phyloP scores from a whole-genome alignment of 805 yeast species.

The Danielozyma ontarioensis region DNA sequence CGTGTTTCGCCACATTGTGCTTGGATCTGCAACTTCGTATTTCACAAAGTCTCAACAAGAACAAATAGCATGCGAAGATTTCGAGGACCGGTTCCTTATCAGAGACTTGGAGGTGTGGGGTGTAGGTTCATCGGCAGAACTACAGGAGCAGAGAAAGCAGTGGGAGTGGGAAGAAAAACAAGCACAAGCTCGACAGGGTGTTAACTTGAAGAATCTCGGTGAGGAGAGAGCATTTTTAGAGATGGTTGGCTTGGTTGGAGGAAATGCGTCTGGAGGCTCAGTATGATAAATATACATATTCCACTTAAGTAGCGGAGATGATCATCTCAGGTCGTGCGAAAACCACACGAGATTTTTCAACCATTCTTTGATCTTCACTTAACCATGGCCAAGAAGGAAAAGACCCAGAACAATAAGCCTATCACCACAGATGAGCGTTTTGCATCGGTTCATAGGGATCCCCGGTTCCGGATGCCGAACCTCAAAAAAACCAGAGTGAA shows the following conservation, averaged over 20 bases:
- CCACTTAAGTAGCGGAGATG: too few relatives aligned
- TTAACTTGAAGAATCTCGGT: constrained; percentile 60
- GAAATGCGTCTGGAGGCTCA: constrained; percentile 44
- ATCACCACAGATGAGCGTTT: constrained; percentile 71
- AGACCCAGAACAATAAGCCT: constrained; percentile 17
- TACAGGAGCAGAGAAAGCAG: constrained; percentile 66
- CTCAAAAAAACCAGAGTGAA: constrained; percentile 66
- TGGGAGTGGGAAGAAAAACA: constrained; percentile 94
- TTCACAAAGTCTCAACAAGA: constrained; percentile 21
- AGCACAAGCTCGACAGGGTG: constrained; percentile 69
- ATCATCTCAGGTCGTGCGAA: too few relatives aligned
- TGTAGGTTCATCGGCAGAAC: constrained; percentile 72
- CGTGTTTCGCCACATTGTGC: constrained; percentile 64
- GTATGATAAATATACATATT: constrained; percentile 16
- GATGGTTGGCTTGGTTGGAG: constrained; percentile 65
- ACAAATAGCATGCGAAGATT: constrained; percentile 21
- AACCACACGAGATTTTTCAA: too few relatives aligned
- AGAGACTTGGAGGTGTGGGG: constrained; percentile 90
- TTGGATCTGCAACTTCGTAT: constrained; percentile 44
- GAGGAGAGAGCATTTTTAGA: constrained; percentile 86
- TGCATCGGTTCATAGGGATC: constrained; percentile 74
- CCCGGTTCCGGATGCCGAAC: constrained; percentile 76
- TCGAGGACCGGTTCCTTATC: constrained; percentile 67
- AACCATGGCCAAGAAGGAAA: constrained; percentile 5
- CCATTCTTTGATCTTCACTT: background rate